Base-by-base conservation (phyloP, 345 rosid species). In the Rhodamnia argentea region DNA sequence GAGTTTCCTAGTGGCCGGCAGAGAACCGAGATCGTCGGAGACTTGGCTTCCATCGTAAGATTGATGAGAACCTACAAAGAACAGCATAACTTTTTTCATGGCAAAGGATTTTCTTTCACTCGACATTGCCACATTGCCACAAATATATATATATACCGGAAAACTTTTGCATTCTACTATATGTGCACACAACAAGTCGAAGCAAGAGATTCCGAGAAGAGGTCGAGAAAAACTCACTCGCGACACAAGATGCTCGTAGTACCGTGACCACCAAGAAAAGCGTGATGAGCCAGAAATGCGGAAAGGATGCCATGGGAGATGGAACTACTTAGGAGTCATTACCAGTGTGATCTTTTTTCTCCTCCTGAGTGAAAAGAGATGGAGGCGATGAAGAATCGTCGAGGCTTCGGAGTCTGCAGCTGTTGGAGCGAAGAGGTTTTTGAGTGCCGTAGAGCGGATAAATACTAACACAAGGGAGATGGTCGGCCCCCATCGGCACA, bases 1-100 rank as follows among this genome's bases (percentile, higher is more conserved):
- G 84, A 91, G 91, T 75, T 88, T 89, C 5, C 90, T 89, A 42
- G 90, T 86, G 87, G 88, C 85, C 5, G 85, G 58, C 29, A 90
- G 90, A 44, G 91, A 83, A 15, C 92, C 89, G 5, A 88, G 87
- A 88, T 87, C 87, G 81, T 90, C 88, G 3, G 90, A 90, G 20
- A 90, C 52, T 59, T 86, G 89, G 42, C 93, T 92, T 47, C 89
- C 89, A 86, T 90, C 0, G 27, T 89, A 18, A 90, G 54, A 42
- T 92, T 91, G 60, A 90, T 83, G 50, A 89, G 90, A 6, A 90
- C 83, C 84, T 91, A 82, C 3, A 87, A 84, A 3, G 85, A 57
- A 10, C 27, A 57, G 62, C 62, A 10, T 10, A 24, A 57, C 10
- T 10, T 11, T 10, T 10, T 57, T 57, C 27, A 23, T 23, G 59